phyloP scores from a whole-genome alignment of 2,329 filamentous ascomycete species.

The Epichloe glyceriae region DNA sequence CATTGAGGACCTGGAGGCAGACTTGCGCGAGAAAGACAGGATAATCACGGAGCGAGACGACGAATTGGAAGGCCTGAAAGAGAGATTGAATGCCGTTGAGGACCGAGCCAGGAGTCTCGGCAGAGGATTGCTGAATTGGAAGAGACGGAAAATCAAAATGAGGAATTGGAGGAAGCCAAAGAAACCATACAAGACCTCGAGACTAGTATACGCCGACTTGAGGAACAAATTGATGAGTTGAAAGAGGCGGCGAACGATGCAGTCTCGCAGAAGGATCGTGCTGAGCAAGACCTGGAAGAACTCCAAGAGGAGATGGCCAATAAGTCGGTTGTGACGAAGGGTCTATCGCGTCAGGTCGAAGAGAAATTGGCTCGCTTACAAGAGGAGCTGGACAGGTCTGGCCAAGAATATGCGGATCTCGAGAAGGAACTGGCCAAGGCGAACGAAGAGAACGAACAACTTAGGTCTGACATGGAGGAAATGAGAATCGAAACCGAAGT shows the following conservation, averaged over 20 bases:
- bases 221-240: constrained; percentile 40
- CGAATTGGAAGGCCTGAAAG: constrained; percentile 55
- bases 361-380: constrained; percentile 56
- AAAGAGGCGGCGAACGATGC: constrained; percentile 43
- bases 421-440: constrained; percentile 37
- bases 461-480: constrained; percentile 31
- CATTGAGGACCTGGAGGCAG: constrained; percentile 62
- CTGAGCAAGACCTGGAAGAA: constrained; percentile 47
- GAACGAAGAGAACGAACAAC: constrained; percentile 31
- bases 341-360: constrained; percentile 61
- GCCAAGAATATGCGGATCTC: constrained; percentile 35
- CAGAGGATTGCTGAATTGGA: constrained; percentile 41
- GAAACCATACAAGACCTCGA: constrained; percentile 48
- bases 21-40: constrained; percentile 63
- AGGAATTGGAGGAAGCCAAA: constrained; percentile 42
- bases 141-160: constrained; percentile 36
- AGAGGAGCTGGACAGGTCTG: constrained; percentile 45
- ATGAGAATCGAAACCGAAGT: constrained; percentile 21
- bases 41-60: constrained; percentile 63
- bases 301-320: constrained; percentile 67
- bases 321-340: constrained; percentile 65
- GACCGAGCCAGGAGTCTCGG: constrained; percentile 45
- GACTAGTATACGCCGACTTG: constrained; percentile 37
- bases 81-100: constrained; percentile 38
- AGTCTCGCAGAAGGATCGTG: constrained; percentile 39